Conservation (phyloP, 495 filamentous ascomycete species). For the Xylaria nigripes region DNA sequence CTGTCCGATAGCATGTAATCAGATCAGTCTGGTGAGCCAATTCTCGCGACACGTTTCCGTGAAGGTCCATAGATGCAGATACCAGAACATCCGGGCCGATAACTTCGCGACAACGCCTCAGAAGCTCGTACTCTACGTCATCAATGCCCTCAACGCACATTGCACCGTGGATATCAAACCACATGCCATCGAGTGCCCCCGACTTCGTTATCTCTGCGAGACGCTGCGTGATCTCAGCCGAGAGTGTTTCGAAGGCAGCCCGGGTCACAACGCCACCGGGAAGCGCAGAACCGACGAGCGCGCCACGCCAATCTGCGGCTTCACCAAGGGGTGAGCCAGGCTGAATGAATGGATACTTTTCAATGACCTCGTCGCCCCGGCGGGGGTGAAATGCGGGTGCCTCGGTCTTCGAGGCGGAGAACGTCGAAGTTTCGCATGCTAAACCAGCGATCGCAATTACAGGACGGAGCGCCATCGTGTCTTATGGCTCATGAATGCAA, state of each 20-base stretch:
- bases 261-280: constrained; percentile 46
- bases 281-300: constrained; percentile 47
- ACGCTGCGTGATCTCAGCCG: constrained; percentile 39
- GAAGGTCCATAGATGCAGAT: constrained; percentile 50
- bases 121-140: constrained; percentile 45
- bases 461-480: constrained; percentile 27
- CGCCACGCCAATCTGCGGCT: constrained; percentile 42
- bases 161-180: constrained; percentile 53
- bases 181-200: constrained; percentile 39
- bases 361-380: constrained; percentile 38
- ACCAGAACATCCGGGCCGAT: constrained; percentile 44
- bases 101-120: constrained; percentile 39
- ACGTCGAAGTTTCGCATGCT: constrained; percentile 50
- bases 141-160: constrained; percentile 49
- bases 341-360: constrained; percentile 41
- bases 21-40: constrained; percentile 45
- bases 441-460: constrained; percentile 48
- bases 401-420: constrained; percentile 44
- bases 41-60: constrained; percentile 48
- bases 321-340: constrained; percentile 33
- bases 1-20: constrained; percentile 50
- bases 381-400: constrained; percentile 47
- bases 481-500: too few relatives aligned
- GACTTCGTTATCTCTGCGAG: constrained; percentile 29
- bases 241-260: constrained; percentile 41